Percentiles rank a stretch among this genome's conserved stretches.
phyloP scores from a whole-genome alignment of 768 basidiomycete species.

The Suillus alpinus region DNA sequence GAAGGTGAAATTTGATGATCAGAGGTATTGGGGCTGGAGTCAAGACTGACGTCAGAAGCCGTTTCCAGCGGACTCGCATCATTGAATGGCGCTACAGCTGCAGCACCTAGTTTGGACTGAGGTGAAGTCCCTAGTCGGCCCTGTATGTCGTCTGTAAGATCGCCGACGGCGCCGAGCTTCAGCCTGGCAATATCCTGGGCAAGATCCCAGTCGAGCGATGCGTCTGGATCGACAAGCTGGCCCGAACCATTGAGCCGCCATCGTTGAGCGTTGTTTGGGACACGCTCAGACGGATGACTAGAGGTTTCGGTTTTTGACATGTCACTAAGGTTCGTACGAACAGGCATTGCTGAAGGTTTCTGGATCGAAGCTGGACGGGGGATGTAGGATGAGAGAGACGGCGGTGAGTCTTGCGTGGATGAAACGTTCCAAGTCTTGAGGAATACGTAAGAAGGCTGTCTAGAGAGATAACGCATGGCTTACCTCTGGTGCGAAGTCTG shows the following conservation, averaged over 20 bases:
- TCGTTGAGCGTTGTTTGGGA: conserved; percentile 41
- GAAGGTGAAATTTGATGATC: conserved; percentile 65
- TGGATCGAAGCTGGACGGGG: conserved; percentile 33
- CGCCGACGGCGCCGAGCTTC: conserved; percentile 58
- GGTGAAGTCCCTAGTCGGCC: conserved; percentile 63
- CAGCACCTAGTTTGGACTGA: conserved; percentile 55
- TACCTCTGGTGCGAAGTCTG: conserved; percentile 41
- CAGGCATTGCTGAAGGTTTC: conserved; percentile 46
- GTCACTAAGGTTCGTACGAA: conserved; percentile 36
- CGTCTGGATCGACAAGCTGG: conserved; percentile 56
- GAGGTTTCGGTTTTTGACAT: conserved; percentile 14
- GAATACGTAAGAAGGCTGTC: conserved; percentile 15
- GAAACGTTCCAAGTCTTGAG: conserved; percentile 49
- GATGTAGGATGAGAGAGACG: conserved; percentile 32
- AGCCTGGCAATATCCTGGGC: conserved; percentile 72
- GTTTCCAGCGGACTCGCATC: conserved; percentile 74
- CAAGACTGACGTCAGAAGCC: conserved; percentile 66
- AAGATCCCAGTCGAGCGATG: conserved; percentile 63
- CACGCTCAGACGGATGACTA: conserved; percentile 36
- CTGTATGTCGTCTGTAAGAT: conserved; percentile 48
- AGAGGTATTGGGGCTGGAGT: conserved; percentile 68
- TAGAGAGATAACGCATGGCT: conserved; percentile 23
- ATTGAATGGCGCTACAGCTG: conserved; percentile 52
- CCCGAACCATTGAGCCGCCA: conserved; percentile 67
- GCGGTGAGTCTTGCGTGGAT: conserved; percentile 37